Conservation (phyloP, 345 rosid genomes). For the Garcia nutans region DNA sequence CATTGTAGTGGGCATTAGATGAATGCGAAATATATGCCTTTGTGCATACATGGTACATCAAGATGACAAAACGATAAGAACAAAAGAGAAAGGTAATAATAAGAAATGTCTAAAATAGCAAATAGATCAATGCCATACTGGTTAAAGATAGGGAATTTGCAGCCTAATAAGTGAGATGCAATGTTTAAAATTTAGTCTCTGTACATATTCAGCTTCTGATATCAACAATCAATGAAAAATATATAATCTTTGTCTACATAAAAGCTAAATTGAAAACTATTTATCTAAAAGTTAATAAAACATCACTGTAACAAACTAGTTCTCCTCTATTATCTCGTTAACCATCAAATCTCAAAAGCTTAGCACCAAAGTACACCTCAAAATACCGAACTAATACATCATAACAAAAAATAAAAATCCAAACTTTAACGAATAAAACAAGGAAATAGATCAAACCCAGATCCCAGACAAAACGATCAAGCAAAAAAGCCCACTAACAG, state of each 20-base stretch:
- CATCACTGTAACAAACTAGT: neutral
- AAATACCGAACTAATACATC: neutral
- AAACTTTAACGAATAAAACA: neutral
- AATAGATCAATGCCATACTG: neutral
- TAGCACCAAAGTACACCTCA: neutral
- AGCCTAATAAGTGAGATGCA: neutral
- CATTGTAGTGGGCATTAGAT: neutral
- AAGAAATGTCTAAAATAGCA: no score
- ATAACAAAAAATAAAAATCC: neutral
- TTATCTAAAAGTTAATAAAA: neutral
- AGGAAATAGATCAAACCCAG: slow-evolving; percentile 22
- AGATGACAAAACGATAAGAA: no score
- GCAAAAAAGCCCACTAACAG: neutral
- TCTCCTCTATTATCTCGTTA: neutral
- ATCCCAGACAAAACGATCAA: slow-evolving; percentile 23
- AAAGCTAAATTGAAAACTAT: no score
- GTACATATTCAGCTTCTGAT: neutral
- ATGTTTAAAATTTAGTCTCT: neutral
- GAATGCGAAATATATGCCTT: neutral
- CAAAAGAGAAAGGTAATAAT: no score
- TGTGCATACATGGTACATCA: neutral
- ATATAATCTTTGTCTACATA: no score
- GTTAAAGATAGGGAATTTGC: neutral
- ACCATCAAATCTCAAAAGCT: neutral
- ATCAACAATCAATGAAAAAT: neutral